phyloP scores from a whole-genome alignment of 1,284 basidiomycete genomes.

The Cutaneotrichosporon sp. region DNA sequence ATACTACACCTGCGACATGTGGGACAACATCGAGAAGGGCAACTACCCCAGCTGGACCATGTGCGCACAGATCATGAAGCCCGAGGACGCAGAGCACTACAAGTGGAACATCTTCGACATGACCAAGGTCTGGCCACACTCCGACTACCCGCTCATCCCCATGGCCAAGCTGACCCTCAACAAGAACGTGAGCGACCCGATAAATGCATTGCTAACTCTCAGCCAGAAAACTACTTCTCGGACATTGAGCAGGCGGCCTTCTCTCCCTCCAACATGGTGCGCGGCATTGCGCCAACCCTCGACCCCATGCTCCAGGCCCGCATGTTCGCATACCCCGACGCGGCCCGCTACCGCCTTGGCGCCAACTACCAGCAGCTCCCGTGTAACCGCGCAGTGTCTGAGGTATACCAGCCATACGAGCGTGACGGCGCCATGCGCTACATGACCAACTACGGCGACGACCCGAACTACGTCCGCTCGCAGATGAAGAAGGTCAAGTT shows the following conservation, averaged over 20 bases:
- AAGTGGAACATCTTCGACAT: conserved; percentile 72
- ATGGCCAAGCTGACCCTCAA: conserved; percentile 72
- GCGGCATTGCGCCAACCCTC: conserved; percentile 78
- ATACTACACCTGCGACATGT: conserved; percentile 72
- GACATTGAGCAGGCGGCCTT: conserved; percentile 71
- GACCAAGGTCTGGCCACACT: conserved; percentile 76
- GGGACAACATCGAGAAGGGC: conserved; percentile 60
- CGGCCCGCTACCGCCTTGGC: conserved; percentile 67
- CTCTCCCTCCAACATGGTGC: conserved; percentile 70
- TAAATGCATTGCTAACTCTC: conserved; percentile 8
- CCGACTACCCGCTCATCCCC: conserved; percentile 65
- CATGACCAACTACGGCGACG: conserved; percentile 11
- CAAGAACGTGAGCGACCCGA: conserved; percentile 55
- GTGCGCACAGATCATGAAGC: conserved; percentile 64
- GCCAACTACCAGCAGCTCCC: conserved; percentile 83
- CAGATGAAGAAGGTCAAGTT: conserved; percentile 71
- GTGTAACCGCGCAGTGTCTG: conserved; percentile 64
- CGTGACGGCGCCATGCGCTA: conserved; percentile 49
- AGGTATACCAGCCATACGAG: conserved; percentile 52
- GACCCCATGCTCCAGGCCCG: conserved; percentile 90
- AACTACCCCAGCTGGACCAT: conserved; percentile 69
- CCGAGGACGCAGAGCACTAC: conserved; percentile 56
- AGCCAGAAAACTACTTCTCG: conserved; percentile 53
- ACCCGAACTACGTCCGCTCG: conserved; percentile 11
- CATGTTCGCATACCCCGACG: conserved; percentile 91